These are phyloP conservation scores for Turnera subulata DNA, from an alignment of 345 rosid species.

Conservation along the genomic window DNA sequence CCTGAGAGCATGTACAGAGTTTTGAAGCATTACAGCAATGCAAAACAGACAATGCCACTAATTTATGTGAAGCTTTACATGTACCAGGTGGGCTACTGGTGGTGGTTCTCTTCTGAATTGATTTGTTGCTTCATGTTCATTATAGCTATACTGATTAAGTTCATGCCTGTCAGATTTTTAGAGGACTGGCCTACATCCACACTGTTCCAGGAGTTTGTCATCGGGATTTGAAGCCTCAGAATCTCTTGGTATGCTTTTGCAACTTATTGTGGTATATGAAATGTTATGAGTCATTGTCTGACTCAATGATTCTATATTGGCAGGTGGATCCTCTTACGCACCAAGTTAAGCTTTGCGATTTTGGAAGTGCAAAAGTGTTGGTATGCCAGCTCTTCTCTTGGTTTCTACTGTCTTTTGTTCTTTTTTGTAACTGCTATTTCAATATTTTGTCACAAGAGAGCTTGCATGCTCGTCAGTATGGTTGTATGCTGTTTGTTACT, in stretches of 20 bases:
- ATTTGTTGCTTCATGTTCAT: slow-evolving; percentile 1
- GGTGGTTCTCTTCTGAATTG: neutral
- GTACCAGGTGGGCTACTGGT: slow-evolving; percentile 54
- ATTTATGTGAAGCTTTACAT: slow-evolving; percentile 77
- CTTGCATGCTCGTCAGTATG: neutral
- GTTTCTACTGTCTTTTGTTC: neutral
- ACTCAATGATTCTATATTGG: slow-evolving; percentile 12
- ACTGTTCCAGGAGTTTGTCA: slow-evolving; percentile 82
- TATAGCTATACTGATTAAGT: no score
- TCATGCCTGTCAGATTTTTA: slow-evolving; percentile 48
- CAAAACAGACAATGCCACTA: slow-evolving; percentile 79
- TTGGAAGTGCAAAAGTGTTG: slow-evolving; percentile 90
- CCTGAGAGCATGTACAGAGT: slow-evolving; percentile 86
- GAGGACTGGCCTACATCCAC: slow-evolving; percentile 82
- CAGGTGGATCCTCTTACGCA: slow-evolving; percentile 95
- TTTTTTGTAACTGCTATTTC: neutral
- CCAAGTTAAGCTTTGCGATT: slow-evolving; percentile 54
- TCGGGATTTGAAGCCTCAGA: slow-evolving; percentile 88
- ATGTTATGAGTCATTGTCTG: neutral
- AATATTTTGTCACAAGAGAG: neutral
- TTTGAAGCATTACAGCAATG: slow-evolving; percentile 73
- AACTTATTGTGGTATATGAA: neutral
- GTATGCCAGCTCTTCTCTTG: slow-evolving; percentile 32
- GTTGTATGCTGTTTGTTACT: neutral
- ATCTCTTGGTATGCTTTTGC: slow-evolving; percentile 59